Evolutionary conservation across 805 yeast species (phyloP).

Genomic region (Wickerhamiella occidentalis): DNA sequence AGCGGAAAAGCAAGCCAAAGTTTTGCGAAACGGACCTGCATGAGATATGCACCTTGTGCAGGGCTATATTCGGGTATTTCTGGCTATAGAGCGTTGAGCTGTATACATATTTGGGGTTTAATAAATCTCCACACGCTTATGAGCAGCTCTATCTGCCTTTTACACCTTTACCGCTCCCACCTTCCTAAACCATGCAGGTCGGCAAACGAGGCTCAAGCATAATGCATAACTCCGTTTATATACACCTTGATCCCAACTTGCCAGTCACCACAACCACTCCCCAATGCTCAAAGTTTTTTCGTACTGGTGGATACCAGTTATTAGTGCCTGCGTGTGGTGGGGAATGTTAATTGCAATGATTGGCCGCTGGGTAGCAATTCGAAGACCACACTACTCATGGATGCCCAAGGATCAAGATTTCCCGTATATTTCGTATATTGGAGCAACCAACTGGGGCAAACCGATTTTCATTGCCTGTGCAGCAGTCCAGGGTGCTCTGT

Average conservation of each 20-base stretch:
- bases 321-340: constrained; percentile 68
- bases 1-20: neutral
- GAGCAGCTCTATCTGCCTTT: neutral
- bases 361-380: constrained; percentile 67
- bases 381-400: constrained; percentile 56
- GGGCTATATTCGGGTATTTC: neutral
- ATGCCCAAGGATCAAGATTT: constrained; percentile 36
- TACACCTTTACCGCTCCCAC: neutral
- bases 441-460: constrained; percentile 65
- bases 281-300: constrained; percentile 10
- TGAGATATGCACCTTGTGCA: neutral
- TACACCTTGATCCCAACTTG: neutral
- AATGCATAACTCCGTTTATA: constrained; percentile 2
- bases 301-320: constrained; percentile 45
- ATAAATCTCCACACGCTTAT: neutral
- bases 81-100: neutral
- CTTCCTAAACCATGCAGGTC: neutral
- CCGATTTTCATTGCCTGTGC: constrained; percentile 74
- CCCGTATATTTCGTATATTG: constrained; percentile 67
- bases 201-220: neutral
- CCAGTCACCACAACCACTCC: neutral
- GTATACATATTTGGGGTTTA: too few species aligned
- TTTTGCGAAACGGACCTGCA: neutral
- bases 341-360: constrained; percentile 79
- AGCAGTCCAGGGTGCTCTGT: constrained; percentile 66